Percentiles rank a stretch among this genome's conserved stretches.
phyloP scores from a whole-genome alignment of 2,329 filamentous ascomycete genomes.

The Drechslerella stenobrocha region DNA sequence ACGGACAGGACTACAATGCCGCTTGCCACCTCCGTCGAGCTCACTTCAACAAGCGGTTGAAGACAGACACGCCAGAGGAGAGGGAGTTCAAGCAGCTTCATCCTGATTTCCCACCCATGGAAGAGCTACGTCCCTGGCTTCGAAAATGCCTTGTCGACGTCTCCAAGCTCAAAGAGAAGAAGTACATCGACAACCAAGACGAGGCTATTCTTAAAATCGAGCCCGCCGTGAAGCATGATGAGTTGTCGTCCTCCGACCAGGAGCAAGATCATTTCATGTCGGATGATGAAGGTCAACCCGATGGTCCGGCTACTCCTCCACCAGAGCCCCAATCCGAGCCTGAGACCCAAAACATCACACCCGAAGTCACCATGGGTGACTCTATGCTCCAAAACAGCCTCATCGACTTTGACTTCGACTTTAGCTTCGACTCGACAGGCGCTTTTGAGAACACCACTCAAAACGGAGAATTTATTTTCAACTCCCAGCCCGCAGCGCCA shows the following conservation, averaged over 20 bases:
- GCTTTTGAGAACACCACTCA: constrained; percentile 7
- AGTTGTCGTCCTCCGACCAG: constrained; percentile 21
- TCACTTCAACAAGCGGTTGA: constrained; percentile 70
- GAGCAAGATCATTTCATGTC: constrained; percentile 44
- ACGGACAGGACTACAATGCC: constrained; percentile 92
- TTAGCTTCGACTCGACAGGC: constrained; percentile 6
- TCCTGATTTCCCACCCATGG: constrained; percentile 59
- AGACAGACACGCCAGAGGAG: constrained; percentile 49
- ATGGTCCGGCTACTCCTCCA: constrained; percentile 34
- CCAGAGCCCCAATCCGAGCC: constrained; percentile 23
- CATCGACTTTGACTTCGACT: constrained; percentile 35
- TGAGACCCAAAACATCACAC: neutral
- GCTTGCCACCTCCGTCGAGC: constrained; percentile 84
- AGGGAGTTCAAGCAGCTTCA: constrained; percentile 47
- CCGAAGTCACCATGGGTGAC: constrained; percentile 11
- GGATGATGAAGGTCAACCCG: constrained; percentile 25
- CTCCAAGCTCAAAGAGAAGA: constrained; percentile 40
- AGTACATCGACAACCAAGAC: constrained; percentile 42
- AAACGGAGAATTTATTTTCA: constrained; percentile 24
- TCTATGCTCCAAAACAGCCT: constrained; percentile 24
- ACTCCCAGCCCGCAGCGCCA: constrained; percentile 8
- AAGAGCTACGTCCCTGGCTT: constrained; percentile 66
- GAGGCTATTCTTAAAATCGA: constrained; percentile 56
- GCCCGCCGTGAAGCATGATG: constrained; percentile 50
- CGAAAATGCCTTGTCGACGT: constrained; percentile 52